These are phyloP conservation scores for Ophiognomonia clavigignenti-juglandacearum DNA, from an alignment of 2,329 filamentous ascomycete species.

Conservation along the genomic window DNA sequence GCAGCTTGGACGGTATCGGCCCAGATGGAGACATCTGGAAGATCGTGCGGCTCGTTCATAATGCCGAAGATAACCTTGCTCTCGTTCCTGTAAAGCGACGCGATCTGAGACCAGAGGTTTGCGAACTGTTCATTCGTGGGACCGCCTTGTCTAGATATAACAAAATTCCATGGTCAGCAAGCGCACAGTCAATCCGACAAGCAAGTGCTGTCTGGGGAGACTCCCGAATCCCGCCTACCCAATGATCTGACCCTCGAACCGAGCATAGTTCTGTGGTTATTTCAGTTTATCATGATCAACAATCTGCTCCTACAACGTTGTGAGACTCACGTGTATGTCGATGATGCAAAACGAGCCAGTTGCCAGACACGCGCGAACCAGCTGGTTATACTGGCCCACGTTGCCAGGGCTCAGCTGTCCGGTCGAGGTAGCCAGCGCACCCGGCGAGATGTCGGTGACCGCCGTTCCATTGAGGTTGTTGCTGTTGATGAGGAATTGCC, in stretches of 20 bases:
- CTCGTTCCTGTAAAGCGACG: constrained; percentile 50
- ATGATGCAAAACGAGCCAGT: constrained; percentile 56
- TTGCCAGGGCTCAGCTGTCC: constrained; percentile 41
- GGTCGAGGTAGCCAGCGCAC: constrained; percentile 27
- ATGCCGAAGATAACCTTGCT: constrained; percentile 57
- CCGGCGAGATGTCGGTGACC: neutral
- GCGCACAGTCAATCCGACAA: too few relatives aligned
- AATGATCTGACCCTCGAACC: constrained; percentile 58
- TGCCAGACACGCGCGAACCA: constrained; percentile 51
- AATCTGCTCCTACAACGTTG: too few relatives aligned
- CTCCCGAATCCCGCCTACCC: too few relatives aligned
- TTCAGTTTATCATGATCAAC: too few relatives aligned
- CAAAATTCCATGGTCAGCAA: too few relatives aligned
- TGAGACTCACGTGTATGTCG: too few relatives aligned
- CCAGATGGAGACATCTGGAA: constrained; percentile 50
- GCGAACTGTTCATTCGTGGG: constrained; percentile 58
- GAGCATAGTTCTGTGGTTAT: constrained; percentile 54
- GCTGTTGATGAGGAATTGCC: constrained; percentile 55
- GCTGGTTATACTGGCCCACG: constrained; percentile 45
- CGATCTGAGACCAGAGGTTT: constrained; percentile 53
- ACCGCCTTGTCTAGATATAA: constrained; percentile 55
- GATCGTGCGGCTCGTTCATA: constrained; percentile 66
- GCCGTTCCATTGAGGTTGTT: constrained; percentile 40
- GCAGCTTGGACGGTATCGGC: constrained; percentile 55
- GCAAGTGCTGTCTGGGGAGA: too few relatives aligned